Evolutionary conservation across 768 basidiomycete genomes (phyloP).

Genomic region (Candolleomyces efflorescens): DNA sequence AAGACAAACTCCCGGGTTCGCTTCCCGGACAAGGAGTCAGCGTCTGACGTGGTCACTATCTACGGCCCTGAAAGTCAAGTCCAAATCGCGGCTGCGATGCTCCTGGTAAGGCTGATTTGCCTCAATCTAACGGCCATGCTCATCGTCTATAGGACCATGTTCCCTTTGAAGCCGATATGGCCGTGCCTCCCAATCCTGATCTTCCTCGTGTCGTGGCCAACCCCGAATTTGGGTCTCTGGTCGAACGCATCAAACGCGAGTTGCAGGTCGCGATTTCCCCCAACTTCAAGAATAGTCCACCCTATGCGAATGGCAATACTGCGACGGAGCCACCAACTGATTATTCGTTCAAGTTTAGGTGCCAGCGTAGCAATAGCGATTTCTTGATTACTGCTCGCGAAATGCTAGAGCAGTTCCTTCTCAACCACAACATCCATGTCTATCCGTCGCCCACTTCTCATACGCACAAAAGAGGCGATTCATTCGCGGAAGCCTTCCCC

Average conservation of each 20-base stretch:
- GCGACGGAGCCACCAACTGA: constrained; percentile 60
- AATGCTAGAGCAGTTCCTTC: constrained; percentile 87
- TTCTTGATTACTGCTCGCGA: constrained; percentile 87
- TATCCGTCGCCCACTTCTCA: constrained; percentile 79
- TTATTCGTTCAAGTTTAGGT: constrained; percentile 92
- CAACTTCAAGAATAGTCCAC: constrained; percentile 56
- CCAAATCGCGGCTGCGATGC: constrained; percentile 94
- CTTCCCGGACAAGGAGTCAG: constrained; percentile 91
- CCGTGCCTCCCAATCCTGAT: constrained; percentile 80
- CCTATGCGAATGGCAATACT: constrained; percentile 40
- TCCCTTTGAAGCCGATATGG: constrained; percentile 94
- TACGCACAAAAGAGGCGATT: constrained; percentile 82
- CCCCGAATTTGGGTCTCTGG: constrained; percentile 80
- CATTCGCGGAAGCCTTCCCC: constrained; percentile 93
- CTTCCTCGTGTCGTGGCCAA: constrained; percentile 70
- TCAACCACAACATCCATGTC: constrained; percentile 77
- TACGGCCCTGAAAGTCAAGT: constrained; percentile 97
- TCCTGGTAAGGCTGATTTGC: constrained; percentile 57
- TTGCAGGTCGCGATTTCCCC: constrained; percentile 87
- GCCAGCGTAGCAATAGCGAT: constrained; percentile 93
- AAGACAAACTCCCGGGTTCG: constrained; percentile 93
- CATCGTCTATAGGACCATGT: constrained; percentile 72
- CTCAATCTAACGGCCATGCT: neutral
- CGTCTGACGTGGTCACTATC: constrained; percentile 93
- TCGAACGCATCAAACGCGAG: constrained; percentile 90